These are phyloP conservation scores for Mortierella sp. DNA, from an alignment of 371 early-diverging fungal genomes.

Conservation along the genomic window DNA sequence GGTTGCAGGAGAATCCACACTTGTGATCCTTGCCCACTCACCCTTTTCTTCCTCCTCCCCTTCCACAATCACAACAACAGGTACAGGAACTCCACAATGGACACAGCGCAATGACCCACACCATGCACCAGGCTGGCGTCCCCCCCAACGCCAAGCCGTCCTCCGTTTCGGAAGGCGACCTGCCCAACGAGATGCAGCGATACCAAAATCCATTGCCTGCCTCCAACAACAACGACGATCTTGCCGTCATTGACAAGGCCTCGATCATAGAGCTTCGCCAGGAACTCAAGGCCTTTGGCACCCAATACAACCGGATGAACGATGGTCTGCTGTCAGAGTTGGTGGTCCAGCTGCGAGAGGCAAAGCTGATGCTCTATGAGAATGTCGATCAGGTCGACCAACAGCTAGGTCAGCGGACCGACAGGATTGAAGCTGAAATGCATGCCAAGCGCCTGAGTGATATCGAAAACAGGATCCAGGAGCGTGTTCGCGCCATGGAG, in stretches of 20 bases:
- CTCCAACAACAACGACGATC: not conserved
- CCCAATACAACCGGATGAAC: constrained; percentile 33
- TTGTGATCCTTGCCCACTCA: too few relatives aligned
- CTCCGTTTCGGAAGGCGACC: too few relatives aligned
- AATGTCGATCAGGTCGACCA: constrained; percentile 13
- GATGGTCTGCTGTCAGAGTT: constrained; percentile 38
- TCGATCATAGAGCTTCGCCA: constrained; percentile 26
- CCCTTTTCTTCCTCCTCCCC: too few relatives aligned
- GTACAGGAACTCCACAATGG: constrained; percentile 23
- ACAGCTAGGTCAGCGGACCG: constrained; percentile 6
- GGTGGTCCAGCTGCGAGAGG: constrained; percentile 32
- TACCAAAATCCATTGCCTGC: not conserved
- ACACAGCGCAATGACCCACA: constrained; percentile 1
- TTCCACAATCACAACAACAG: constrained; percentile 10
- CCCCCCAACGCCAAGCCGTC: not conserved
- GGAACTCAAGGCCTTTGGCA: constrained; percentile 28
- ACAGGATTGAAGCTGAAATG: constrained; percentile 34
- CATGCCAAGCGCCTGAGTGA: constrained; percentile 23
- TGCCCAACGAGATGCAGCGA: not conserved
- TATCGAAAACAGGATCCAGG: constrained; percentile 37
- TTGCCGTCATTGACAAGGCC: constrained; percentile 6
- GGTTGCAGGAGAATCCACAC: too few relatives aligned
- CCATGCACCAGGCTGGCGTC: not conserved
- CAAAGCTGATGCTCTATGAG: constrained; percentile 25
- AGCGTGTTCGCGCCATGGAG: constrained; percentile 41